phyloP scores from a whole-genome alignment of 768 basidiomycete genomes.

The Paxillus rubicundulus region DNA sequence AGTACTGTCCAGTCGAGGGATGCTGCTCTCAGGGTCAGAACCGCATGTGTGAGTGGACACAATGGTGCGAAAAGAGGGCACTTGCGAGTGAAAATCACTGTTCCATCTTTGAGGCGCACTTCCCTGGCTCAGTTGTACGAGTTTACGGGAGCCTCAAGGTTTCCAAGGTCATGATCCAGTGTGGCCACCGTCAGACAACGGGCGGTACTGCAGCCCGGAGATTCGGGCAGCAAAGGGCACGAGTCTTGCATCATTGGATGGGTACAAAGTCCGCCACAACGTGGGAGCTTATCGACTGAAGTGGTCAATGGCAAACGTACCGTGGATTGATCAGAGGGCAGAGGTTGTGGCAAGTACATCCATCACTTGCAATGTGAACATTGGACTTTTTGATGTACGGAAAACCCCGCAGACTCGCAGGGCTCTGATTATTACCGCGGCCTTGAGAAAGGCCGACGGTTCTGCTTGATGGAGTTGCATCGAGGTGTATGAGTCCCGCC shows the following conservation, averaged over 20 bases:
- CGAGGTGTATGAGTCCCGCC: constrained; percentile 2
- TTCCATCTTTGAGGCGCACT: constrained; percentile 13
- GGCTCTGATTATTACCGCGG: constrained; percentile 13
- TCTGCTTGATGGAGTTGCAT: background rate
- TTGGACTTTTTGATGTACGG: no score
- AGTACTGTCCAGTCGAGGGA: background rate
- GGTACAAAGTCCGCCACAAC: background rate
- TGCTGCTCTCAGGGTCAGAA: background rate
- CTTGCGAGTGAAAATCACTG: constrained; percentile 14
- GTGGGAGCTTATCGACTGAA: constrained; percentile 6
- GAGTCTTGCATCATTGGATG: background rate
- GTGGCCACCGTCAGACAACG: background rate
- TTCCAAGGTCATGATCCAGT: background rate
- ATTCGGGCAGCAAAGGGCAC: background rate
- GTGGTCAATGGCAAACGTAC: no score
- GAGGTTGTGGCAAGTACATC: no score
- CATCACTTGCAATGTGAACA: no score
- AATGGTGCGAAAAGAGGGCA: constrained; percentile 2
- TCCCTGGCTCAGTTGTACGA: constrained; percentile 7
- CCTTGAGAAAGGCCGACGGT: background rate
- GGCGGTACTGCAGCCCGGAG: constrained; percentile 16
- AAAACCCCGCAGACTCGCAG: background rate
- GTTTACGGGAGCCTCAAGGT: constrained; percentile 7
- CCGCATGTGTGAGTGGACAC: constrained; percentile 17
- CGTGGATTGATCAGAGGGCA: no score